Base-by-base conservation (phyloP, 2,329 filamentous ascomycete genomes). In the Acrocalymma vagum region DNA sequence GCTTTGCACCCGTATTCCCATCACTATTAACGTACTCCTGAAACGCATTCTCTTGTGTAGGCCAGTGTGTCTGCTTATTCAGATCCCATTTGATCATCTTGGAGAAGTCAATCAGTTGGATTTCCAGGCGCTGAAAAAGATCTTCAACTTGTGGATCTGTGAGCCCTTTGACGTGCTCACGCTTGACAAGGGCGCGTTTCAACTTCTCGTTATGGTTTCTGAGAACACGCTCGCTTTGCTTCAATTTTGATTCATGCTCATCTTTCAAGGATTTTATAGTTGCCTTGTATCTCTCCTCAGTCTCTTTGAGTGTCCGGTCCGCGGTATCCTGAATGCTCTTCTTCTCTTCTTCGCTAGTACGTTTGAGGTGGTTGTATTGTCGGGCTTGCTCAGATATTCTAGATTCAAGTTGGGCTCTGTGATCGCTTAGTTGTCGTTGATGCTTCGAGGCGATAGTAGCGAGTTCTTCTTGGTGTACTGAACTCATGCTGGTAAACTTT, bases 141-240 rank as follows among this genome's bases (percentile, higher is more conserved):
- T 10, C 29, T 11, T 29, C 20, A 3, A 48, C 24, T 15, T 48
- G 40, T 14, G 34, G 36, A 36, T 55, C 51, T 14, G 42, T 38
- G 10, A 55, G 22, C 13, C 51, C 43, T 30, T 55, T 50, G 29
- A 51, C 45, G 20, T 55, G 51, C 13, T 53, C 45, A 13, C 51
- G 30, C 6, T 18, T 27, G 11, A 39, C 38, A n/a, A 43, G 35
- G 10, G 24, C 38, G 13, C 25, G 13, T n/a, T 42, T 54, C 17
- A 49, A 37, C 3, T 37, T 26, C 22, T 53, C 46, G 11, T 32
- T 27, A 2, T n/a, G 23, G 2, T 15, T 24, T n/a, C 25, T 29
- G 2, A 50, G 35, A 21, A 22, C 11, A 3, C 22, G 10, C 3
- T 10, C 39, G 15, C 32, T 35, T 9, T 23, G 15, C n/a, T 39